These are phyloP conservation scores for Penicillium antarcticum DNA, from an alignment of 495 filamentous ascomycete genomes.

Conservation along the genomic window DNA sequence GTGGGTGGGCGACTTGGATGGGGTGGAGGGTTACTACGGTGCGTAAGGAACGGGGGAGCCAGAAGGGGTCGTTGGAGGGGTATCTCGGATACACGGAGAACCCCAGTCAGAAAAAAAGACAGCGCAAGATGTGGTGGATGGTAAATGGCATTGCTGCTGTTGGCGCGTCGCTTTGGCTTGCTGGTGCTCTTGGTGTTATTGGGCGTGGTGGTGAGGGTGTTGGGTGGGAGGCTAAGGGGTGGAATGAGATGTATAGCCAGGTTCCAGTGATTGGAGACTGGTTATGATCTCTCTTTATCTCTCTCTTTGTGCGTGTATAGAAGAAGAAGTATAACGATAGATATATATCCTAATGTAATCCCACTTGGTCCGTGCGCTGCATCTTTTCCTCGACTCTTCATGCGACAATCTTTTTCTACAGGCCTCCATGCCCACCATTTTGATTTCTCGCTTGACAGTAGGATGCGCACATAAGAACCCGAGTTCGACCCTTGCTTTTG, in stretches of 20 bases:
- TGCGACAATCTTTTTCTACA: conserved; percentile 6
- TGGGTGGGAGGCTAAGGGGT: conserved; percentile 78
- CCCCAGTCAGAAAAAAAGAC: conserved; percentile 34
- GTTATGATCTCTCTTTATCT: conserved; percentile 28
- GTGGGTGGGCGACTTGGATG: conserved; percentile 78
- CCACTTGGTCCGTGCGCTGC: conserved; percentile 18
- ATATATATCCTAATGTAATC: background rate
- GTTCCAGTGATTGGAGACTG: conserved; percentile 52
- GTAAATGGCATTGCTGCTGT: conserved; percentile 61
- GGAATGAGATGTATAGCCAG: conserved; percentile 63
- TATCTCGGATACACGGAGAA: conserved; percentile 37
- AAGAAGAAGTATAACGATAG: conserved; percentile 7
- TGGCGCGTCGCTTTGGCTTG: conserved; percentile 68
- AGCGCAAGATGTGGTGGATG: conserved; percentile 62
- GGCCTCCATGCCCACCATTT: conserved; percentile 13
- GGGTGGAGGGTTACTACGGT: conserved; percentile 44
- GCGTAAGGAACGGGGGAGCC: conserved; percentile 25
- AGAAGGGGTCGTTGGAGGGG: conserved; percentile 35
- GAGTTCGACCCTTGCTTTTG: background rate
- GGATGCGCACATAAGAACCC: conserved; percentile 13
- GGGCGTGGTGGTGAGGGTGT: conserved; percentile 63
- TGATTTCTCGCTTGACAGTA: background rate
- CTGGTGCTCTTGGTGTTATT: conserved; percentile 74
- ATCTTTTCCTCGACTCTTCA: conserved; percentile 17
- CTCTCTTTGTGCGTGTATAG: conserved; percentile 1